These are phyloP conservation scores for Fusarium acutatum DNA, from an alignment of 2,329 filamentous ascomycete genomes.

Conservation along the genomic window DNA sequence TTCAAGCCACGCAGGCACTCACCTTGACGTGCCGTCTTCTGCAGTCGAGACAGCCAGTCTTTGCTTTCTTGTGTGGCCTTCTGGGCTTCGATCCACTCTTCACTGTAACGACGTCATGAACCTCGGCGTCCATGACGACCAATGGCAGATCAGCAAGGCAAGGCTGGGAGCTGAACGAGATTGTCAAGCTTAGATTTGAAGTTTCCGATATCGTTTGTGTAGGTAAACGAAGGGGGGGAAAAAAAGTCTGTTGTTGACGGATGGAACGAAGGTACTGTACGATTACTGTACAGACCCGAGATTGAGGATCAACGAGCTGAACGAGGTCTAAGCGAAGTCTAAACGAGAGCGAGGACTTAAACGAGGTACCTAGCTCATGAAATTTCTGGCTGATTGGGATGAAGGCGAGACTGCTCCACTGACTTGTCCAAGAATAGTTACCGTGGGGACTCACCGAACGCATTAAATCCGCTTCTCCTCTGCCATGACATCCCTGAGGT, in stretches of 20 bases:
- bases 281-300: neutral
- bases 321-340: neutral
- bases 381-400: neutral
- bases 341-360: neutral
- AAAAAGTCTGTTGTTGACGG: neutral
- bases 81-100: neutral
- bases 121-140: neutral
- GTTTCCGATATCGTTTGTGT: neutral
- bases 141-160: neutral
- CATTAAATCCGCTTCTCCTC: neutral
- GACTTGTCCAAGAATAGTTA: neutral
- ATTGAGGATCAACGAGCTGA: neutral
- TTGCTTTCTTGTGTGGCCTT: constrained; percentile 8
- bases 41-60: constrained; percentile 1
- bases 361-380: neutral
- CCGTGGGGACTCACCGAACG: neutral
- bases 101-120: neutral
- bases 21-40: constrained; percentile 16
- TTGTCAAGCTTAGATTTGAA: rapidly evolving
- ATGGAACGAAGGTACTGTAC: neutral
- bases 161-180: neutral
- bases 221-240: neutral
- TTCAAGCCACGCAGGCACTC: neutral
- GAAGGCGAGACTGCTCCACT: neutral
- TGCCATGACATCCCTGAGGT: neutral